Conservation (phyloP, 148 eudicot genomes). For the Rhododendron molle region DNA sequence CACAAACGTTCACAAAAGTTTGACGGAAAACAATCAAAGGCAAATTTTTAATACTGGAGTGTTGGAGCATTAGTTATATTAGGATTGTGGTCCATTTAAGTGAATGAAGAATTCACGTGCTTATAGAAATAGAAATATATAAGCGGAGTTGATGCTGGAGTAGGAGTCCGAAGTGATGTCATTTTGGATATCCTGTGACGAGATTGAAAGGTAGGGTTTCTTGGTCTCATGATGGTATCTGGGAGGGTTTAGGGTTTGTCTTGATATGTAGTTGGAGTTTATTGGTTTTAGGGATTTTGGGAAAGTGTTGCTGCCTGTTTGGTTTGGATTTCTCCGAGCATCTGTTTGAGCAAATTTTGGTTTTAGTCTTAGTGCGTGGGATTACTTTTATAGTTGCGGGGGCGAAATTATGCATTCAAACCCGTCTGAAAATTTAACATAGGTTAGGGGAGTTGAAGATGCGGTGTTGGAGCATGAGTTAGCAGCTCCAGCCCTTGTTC, state of each 20-base stretch:
- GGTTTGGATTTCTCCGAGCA: neutral
- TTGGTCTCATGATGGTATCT: neutral
- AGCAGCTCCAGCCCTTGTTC: neutral
- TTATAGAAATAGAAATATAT: neutral
- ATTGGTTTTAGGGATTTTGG: neutral
- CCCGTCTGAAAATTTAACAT: conserved; percentile 3
- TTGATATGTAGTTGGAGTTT: neutral
- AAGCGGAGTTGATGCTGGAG: neutral
- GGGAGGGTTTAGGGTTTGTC: neutral
- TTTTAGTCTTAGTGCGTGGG: neutral
- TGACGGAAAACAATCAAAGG: too few relatives aligned
- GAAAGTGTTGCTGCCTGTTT: neutral
- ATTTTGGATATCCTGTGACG: neutral
- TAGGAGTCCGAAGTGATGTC: neutral
- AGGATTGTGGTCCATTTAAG: neutral
- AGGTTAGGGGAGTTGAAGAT: neutral
- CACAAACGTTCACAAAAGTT: too few relatives aligned
- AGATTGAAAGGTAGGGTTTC: neutral
- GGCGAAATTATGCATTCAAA: too few relatives aligned
- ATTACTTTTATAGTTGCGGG: neutral
- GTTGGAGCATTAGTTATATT: neutral
- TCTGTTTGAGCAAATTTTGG: neutral
- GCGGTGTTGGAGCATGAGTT: neutral
- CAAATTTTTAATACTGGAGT: neutral
- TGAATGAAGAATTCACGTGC: neutral